A percentile compares a stretch with the other conserved stretches of the same genome.
phyloP scores from a whole-genome alignment of 176 grass and related monocot genomes.

The Lolium rigidum region DNA sequence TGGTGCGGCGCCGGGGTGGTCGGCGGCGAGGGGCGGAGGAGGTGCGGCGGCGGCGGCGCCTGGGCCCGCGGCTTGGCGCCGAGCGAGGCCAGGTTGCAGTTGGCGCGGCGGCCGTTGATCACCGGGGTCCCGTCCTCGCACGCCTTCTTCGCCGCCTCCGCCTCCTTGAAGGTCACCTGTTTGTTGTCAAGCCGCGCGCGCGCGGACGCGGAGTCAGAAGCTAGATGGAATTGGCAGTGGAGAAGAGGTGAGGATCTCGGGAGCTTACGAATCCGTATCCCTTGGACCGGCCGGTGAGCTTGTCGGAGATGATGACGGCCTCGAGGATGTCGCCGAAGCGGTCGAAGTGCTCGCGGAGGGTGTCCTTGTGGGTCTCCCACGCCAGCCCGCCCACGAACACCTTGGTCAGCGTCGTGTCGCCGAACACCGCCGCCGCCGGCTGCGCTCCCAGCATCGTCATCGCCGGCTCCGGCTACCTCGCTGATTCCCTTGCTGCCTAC shows the following conservation, averaged over 20 bases:
- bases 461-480: not conserved
- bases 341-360: constrained; percentile 93
- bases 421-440: constrained; percentile 50
- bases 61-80: constrained; percentile 79
- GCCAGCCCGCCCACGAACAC: constrained; percentile 98
- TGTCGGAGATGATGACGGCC: constrained; percentile 99
- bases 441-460: constrained; percentile 47
- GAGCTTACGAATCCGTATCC: constrained; percentile 90
- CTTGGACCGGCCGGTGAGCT: constrained; percentile 98
- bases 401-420: constrained; percentile 94
- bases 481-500: not conserved
- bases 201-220: no score
- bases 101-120: constrained; percentile 96
- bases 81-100: constrained; percentile 99
- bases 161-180: constrained; percentile 98
- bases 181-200: no score
- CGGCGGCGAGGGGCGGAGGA: constrained; percentile 67
- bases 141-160: constrained; percentile 91
- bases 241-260: no score
- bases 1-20: constrained; percentile 55
- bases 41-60: constrained; percentile 34
- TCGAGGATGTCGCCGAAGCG: constrained; percentile 93
- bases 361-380: constrained; percentile 97
- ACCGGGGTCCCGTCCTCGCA: constrained; percentile 88
- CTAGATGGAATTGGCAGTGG: no score